Conservation (phyloP, 176 grass and related monocot species). For the Bromus sterilis region DNA sequence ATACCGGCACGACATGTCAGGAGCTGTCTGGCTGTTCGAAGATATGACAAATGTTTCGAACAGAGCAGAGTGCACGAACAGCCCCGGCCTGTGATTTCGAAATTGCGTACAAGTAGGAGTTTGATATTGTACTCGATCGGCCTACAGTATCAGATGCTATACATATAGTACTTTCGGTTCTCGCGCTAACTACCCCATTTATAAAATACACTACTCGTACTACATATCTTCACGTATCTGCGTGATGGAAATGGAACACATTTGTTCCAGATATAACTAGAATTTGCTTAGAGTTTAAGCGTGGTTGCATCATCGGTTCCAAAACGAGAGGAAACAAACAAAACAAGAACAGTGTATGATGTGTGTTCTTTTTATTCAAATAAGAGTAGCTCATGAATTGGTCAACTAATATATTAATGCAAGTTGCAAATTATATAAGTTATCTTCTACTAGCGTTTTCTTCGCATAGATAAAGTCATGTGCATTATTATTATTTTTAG, state of each 20-base stretch:
- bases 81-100: background rate
- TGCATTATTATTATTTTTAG: no score
- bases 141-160: background rate
- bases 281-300: background rate
- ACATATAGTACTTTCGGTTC: background rate
- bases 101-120: background rate
- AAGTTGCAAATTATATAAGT: background rate
- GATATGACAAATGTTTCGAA: background rate
- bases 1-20: slow-evolving; percentile 9
- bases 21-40: background rate
- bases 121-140: background rate
- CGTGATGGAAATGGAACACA: background rate
- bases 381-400: background rate
- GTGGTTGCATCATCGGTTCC: background rate
- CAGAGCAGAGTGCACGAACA: background rate
- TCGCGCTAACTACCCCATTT: background rate
- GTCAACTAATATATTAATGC: background rate
- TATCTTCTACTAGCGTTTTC: no score
- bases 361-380: background rate
- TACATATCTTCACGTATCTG: no score
- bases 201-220: no score
- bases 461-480: no score
- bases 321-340: background rate
- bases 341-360: no score
- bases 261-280: background rate